Evolutionary conservation across 1,284 basidiomycete genomes (phyloP).

Genomic region (Ganoderma lucidum): DNA sequence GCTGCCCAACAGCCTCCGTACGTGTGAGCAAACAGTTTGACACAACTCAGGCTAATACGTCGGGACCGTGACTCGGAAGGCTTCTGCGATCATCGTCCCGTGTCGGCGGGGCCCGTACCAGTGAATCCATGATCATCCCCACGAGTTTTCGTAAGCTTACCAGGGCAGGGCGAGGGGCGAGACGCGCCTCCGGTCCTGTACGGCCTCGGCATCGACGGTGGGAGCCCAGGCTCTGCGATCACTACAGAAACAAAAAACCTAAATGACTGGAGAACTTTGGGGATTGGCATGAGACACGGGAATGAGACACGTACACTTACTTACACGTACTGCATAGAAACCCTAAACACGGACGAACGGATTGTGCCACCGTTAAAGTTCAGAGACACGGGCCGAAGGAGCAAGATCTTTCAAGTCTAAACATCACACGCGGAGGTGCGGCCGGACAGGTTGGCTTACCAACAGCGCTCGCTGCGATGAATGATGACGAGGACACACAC

Average conservation of each 20-base stretch:
- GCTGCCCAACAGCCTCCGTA: conserved; percentile 11
- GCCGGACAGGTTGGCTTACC: neutral
- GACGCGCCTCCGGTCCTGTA: conserved; percentile 14
- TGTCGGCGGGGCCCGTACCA: conserved; percentile 1
- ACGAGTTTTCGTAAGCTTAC: neutral
- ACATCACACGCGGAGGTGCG: neutral
- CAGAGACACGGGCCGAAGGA: neutral
- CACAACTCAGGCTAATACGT: conserved; percentile 24
- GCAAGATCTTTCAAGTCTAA: neutral
- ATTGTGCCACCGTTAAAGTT: neutral
- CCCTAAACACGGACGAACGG: neutral
- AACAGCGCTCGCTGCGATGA: conserved; percentile 26
- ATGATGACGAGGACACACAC: conserved; percentile 8
- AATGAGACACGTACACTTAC: neutral
- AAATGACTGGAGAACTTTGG: neutral
- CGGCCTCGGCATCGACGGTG: conserved; percentile 11
- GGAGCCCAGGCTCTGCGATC: conserved; percentile 13
- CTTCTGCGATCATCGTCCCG: conserved; percentile 26
- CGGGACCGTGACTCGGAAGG: conserved; percentile 10
- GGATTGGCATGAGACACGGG: neutral
- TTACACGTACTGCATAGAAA: neutral
- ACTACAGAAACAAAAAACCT: neutral
- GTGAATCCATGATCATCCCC: conserved; percentile 9
- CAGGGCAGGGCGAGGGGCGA: conserved; percentile 7
- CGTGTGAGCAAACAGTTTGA: conserved; percentile 7